A percentile compares a stretch with the other conserved stretches of the same genome.
These are phyloP conservation scores for Vigna hirtella DNA, from an alignment of 306 rosid species.

Conservation along the genomic window DNA sequence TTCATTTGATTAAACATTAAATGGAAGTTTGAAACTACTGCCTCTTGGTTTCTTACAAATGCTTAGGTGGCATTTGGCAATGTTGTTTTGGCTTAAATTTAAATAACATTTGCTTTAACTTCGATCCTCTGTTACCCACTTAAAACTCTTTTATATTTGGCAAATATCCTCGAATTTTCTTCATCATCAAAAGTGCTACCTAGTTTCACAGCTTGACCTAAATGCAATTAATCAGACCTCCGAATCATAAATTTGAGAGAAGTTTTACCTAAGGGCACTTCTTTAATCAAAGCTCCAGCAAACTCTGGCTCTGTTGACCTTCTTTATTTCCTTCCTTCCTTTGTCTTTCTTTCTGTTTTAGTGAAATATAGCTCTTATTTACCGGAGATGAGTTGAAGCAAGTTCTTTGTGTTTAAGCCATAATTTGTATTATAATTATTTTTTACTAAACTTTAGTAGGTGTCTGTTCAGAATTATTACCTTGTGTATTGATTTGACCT, in stretches of 20 bases:
- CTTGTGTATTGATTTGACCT: neutral
- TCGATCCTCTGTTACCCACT: neutral
- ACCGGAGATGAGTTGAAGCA: neutral
- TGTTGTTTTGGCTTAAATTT: conserved; percentile 10
- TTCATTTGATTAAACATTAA: neutral
- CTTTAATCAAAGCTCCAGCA: conserved; percentile 4
- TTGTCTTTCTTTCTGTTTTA: no score
- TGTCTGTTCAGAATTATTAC: conserved; percentile 18
- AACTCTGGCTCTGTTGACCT: neutral
- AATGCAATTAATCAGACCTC: neutral
- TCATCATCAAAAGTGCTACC: neutral
- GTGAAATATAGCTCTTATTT: neutral
- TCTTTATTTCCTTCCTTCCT: neutral
- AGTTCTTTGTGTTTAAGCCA: neutral
- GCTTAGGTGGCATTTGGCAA: neutral
- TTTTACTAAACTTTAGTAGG: conserved; percentile 7
- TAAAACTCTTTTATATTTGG: conserved; percentile 2
- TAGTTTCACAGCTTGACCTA: neutral
- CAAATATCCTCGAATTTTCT: neutral
- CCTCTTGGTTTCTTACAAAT: conserved; percentile 31
- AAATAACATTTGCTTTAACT: neutral
- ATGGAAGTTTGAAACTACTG: conserved; percentile 31
- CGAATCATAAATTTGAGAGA: neutral
- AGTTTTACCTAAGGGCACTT: neutral
- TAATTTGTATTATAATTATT: neutral